Conservation (phyloP, 805 yeast genomes). For the Metschnikowia lunata region DNA sequence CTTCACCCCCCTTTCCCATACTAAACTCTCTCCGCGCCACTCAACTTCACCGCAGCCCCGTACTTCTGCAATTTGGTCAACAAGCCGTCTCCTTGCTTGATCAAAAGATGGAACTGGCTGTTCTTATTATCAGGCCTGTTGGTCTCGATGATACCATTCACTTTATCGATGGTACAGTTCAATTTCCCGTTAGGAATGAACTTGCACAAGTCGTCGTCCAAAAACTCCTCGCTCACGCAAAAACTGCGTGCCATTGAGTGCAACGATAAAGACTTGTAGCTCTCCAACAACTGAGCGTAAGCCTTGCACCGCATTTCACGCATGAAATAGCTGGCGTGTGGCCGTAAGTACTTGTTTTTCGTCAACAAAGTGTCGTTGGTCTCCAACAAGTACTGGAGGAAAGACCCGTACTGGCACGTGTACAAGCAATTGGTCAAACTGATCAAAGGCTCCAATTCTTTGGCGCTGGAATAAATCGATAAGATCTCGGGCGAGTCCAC, state of each 20-base stretch:
- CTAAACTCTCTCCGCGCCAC: constrained; percentile 73
- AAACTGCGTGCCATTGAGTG: constrained; percentile 93
- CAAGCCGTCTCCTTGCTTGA: constrained; percentile 88
- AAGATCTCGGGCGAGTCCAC: constrained; percentile 93
- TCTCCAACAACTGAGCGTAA: constrained; percentile 88
- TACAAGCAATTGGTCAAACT: constrained; percentile 82
- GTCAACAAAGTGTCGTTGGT: constrained; percentile 70
- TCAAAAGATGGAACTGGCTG: constrained; percentile 81
- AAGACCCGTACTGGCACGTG: constrained; percentile 79
- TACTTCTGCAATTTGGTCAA: constrained; percentile 94
- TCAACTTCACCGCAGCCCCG: constrained; percentile 93
- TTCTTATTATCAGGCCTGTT: constrained; percentile 96
- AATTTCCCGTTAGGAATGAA: constrained; percentile 91
- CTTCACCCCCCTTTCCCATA: neutral
- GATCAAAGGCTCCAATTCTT: constrained; percentile 72
- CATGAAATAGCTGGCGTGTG: constrained; percentile 78
- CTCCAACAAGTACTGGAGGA: constrained; percentile 71
- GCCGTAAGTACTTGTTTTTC: constrained; percentile 58
- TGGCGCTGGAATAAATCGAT: constrained; percentile 68
- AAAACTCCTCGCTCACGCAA: constrained; percentile 81
- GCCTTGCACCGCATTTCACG: constrained; percentile 95
- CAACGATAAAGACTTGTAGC: constrained; percentile 84
- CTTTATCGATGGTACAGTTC: constrained; percentile 93
- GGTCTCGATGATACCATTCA: constrained; percentile 91
- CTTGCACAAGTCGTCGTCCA: constrained; percentile 82